phyloP scores from a whole-genome alignment of 2,329 filamentous ascomycete genomes.

The Colletotrichum coccodes region DNA sequence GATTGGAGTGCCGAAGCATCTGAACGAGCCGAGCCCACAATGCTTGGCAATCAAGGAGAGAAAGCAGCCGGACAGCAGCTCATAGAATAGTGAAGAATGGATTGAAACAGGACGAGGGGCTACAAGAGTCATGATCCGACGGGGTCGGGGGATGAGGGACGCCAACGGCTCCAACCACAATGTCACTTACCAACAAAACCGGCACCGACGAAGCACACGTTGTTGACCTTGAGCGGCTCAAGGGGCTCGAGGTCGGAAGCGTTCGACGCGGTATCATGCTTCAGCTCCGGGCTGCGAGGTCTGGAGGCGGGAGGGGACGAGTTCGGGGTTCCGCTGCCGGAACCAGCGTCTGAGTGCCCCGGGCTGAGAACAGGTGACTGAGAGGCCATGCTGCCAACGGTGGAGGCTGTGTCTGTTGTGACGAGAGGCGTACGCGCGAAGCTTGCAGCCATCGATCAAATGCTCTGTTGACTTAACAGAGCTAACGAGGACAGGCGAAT shows the following conservation, averaged over 20 bases:
- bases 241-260: constrained; percentile 25
- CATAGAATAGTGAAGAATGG: not conserved
- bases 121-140: constrained; percentile 8
- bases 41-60: not conserved
- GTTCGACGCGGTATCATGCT: not conserved
- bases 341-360: constrained; percentile 32
- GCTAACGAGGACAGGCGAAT: not conserved
- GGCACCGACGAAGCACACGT: constrained; percentile 79
- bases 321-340: constrained; percentile 31
- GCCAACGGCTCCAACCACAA: not conserved
- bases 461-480: constrained; percentile 15
- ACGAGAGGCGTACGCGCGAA: constrained; percentile 14
- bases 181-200: constrained; percentile 76
- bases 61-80: too few species aligned
- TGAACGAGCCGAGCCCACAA: not conserved
- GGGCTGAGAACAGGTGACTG: constrained; percentile 24
- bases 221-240: constrained; percentile 43
- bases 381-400: constrained; percentile 29
- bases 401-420: constrained; percentile 27
- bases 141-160: not conserved
- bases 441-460: constrained; percentile 27
- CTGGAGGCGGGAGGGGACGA: constrained; percentile 33
- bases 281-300: constrained; percentile 32
- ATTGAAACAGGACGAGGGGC: not conserved
- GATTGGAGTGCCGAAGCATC: not conserved